Evolutionary conservation across 1,139 yeast species (phyloP), one percentile per base, ranked within the genome.

Genomic region (Protomyces lactucae-debilis): DNA sequence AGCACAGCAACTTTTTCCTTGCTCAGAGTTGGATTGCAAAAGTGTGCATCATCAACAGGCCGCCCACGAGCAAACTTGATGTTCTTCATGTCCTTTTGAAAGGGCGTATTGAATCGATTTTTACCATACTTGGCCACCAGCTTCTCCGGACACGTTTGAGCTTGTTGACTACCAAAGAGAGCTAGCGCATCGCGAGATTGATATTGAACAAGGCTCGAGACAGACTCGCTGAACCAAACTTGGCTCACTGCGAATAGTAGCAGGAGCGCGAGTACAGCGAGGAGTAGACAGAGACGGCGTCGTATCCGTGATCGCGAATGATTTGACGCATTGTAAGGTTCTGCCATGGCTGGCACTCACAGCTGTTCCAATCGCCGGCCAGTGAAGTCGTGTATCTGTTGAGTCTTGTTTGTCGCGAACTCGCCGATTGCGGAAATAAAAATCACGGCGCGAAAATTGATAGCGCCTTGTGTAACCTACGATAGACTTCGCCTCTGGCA

Each of bases 1-100:
- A 59, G 43, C 35, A 55, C 54, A 14, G 63, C 63, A 1, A 52
- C 63, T 43, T 59, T 59, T n/a, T 16, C 25, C 12, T 16, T 5
- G 18, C 48, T 43, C 28, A 43, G 23, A 18, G 9, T 43, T 12
- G 48, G 48, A 18, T 43, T 43, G 48, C 48, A 43, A 18, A 43
- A 43, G 25, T 16, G 23, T 12, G 48, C 48, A n/a, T 43, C 48
- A 10, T 43, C 48, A 9, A 43, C 48, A 8, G 48, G 25, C 48
- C 16, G 23, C 4, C 48, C 48, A 6, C 23, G 48, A 10, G 48
- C 48, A 18, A 43, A 43, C 25, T 43, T 43, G 48, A 43, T 18
- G 25, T n/a, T 18, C 25, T 43, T 43, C 48, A 43, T 43, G 25
- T 43, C 18, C 18, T 16, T 16, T 9, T 43, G 48, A 18, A 43